A percentile compares a stretch with the other conserved stretches of the same genome.
Evolutionary conservation across 495 filamentous ascomycete genomes (phyloP).

Genomic region (Penicilliopsis zonata): DNA sequence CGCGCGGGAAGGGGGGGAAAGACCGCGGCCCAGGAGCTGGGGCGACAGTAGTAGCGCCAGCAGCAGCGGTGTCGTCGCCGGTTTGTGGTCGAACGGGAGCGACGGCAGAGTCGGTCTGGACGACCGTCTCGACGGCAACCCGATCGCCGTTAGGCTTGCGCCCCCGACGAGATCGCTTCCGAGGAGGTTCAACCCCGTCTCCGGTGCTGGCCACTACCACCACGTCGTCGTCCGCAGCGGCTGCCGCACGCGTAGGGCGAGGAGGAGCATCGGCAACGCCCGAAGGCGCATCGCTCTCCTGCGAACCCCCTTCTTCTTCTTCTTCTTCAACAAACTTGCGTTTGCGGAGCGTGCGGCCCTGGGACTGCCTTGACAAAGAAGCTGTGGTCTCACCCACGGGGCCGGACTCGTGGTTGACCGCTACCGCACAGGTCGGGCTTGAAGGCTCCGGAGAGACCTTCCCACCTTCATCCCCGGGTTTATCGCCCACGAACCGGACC

Average conservation of each 20-base stretch:
- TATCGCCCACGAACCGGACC: neutral
- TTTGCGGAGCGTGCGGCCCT: slow-evolving; percentile 1
- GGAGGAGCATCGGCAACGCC: neutral
- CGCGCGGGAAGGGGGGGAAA: neutral
- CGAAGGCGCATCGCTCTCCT: neutral
- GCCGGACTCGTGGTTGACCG: too few relatives aligned
- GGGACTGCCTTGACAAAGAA: neutral
- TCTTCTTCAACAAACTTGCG: slow-evolving; percentile 1
- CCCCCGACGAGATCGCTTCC: neutral
- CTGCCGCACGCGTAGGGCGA: too few relatives aligned
- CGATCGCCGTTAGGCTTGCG: slow-evolving; percentile 1
- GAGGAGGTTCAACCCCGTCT: neutral
- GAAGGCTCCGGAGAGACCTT: too few relatives aligned
- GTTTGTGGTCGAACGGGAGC: too few relatives aligned
- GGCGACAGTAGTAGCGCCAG: neutral
- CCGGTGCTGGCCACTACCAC: neutral
- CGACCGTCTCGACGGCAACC: neutral
- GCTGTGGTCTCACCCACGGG: too few relatives aligned
- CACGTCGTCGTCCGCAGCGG: neutral
- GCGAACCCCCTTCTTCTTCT: neutral
- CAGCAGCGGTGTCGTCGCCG: too few relatives aligned
- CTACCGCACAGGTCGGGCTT: too few relatives aligned
- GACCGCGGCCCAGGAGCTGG: neutral
- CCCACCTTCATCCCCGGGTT: neutral
- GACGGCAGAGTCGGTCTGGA: neutral